A percentile compares a stretch with the other conserved stretches of the same genome.
Conservation (phyloP, 2,329 filamentous ascomycete species). For the Pseudocercospora fuligena region DNA sequence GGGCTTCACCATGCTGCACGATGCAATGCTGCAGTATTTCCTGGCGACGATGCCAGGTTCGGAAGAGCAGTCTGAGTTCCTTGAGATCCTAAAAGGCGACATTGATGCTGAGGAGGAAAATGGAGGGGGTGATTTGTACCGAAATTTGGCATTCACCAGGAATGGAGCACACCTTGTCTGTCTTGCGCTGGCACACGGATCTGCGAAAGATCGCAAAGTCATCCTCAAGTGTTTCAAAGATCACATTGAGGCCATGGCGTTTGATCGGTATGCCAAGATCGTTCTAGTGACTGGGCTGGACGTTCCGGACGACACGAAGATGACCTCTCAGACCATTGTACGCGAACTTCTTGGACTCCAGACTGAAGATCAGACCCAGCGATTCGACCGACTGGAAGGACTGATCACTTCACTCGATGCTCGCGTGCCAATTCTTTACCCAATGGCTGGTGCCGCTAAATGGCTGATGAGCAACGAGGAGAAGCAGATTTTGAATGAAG, state of each 20-base stretch:
- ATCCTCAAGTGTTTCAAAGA: constrained; percentile 90
- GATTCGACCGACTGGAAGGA: constrained; percentile 62
- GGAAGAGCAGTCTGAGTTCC: constrained; percentile 82
- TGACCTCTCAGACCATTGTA: constrained; percentile 83
- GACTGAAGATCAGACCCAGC: constrained; percentile 50
- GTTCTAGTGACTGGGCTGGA: constrained; percentile 87
- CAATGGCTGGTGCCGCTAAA: constrained; percentile 69
- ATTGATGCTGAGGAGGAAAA: constrained; percentile 63
- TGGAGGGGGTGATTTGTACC: constrained; percentile 79
- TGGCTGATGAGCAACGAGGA: constrained; percentile 69
- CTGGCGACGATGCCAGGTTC: constrained; percentile 75
- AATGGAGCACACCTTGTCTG: constrained; percentile 83
- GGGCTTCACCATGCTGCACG: constrained; percentile 96
- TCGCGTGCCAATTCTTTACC: constrained; percentile 74
- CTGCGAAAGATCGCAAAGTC: constrained; percentile 89
- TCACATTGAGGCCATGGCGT: constrained; percentile 81
- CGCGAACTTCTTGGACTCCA: constrained; percentile 77
- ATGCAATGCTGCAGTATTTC: constrained; percentile 98
- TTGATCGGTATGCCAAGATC: constrained; percentile 76
- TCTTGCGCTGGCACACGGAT: constrained; percentile 80
- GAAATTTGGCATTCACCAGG: constrained; percentile 95
- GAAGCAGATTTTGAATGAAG: constrained; percentile 70
- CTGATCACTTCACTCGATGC: constrained; percentile 70
- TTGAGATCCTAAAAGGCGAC: constrained; percentile 89
- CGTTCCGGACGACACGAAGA: constrained; percentile 90